phyloP scores from a whole-genome alignment of 306 rosid species.

The Oemleria cerasiformis region DNA sequence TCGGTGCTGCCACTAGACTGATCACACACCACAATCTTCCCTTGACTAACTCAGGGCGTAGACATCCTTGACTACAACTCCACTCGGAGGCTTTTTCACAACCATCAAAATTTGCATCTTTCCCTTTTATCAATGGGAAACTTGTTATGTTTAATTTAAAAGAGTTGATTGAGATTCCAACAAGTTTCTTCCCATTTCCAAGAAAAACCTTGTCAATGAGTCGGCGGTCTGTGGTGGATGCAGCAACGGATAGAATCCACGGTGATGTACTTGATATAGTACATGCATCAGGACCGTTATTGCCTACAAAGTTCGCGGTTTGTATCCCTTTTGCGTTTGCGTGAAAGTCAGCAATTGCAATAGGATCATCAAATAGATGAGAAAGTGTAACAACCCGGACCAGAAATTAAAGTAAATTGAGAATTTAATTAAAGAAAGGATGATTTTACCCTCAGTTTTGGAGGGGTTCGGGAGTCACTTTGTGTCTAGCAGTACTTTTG shows the following conservation, averaged over 20 bases:
- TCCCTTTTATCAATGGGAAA: slow-evolving; percentile 1
- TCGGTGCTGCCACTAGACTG: neutral
- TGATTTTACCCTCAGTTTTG: too few relatives aligned
- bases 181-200: neutral
- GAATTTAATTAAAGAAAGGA: too few relatives aligned
- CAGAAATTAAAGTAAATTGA: too few relatives aligned
- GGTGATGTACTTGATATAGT: neutral
- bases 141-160: slow-evolving; percentile 6
- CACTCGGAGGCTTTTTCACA: neutral
- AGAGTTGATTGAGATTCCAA: neutral
- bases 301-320: too few relatives aligned
- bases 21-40: slow-evolving; percentile 6
- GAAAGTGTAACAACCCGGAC: too few relatives aligned
- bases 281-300: neutral
- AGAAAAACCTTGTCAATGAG: neutral
- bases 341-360: neutral
- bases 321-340: too few relatives aligned
- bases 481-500: too few relatives aligned
- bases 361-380: too few relatives aligned
- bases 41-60: neutral
- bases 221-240: neutral
- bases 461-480: too few relatives aligned
- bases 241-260: neutral
- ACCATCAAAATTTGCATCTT: too few relatives aligned
- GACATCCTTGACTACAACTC: neutral